Evolutionary conservation across 2,329 filamentous ascomycete species (phyloP), one percentile per base, ranked within the genome.

Genomic region (Penicillium crustosum): DNA sequence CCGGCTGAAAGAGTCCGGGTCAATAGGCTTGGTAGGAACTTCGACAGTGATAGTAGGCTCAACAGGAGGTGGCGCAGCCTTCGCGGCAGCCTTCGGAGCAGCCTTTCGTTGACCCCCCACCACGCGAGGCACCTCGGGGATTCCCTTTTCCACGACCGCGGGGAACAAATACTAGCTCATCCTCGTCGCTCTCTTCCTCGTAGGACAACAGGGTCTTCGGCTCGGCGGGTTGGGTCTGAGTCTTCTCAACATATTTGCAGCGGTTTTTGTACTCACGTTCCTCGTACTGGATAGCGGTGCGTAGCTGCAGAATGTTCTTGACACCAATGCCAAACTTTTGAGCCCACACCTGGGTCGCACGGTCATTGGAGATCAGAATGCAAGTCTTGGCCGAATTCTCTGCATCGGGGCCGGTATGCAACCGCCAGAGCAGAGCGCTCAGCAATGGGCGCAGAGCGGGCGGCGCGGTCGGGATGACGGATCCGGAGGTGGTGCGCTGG

Each of bases 1-100:
- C 19, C 78, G 77, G 61, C 75, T 79, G 61, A 80, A 80, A 1
- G 78, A 80, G 63, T 80, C 73, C 1, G 78, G 78, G 52, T 80
- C 78, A 44, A 80, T 80, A 12, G 78, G 78, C 53, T 77, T 70
- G 4, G 77, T 77, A 1, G 78, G 78, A 17, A 80, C 73, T 60
- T 79, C 77, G 19, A 78, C 67, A 1, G 68, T 61, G n/a, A 62
- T 64, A 2, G 68, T 61, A 19, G 63, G 63, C 50, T 76, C 73
- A 36, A 64, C 44, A 23, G 66, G 65, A 9, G 65, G 54, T 35
- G 66, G 58, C 4, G 57, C 64, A 23, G 66, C 61, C 9, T 66
- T 57, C 17, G 68, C 61, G 13, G 56, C 59, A 15, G 70, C 38
- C 62, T 77, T 75, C 56, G 68, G 63, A 9, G 55, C 59, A 12